A percentile compares a stretch with the other conserved stretches of the same genome.
These are phyloP conservation scores for Neotropicomus parvogracilis DNA, from an alignment of 1,284 basidiomycete genomes.

Conservation along the genomic window DNA sequence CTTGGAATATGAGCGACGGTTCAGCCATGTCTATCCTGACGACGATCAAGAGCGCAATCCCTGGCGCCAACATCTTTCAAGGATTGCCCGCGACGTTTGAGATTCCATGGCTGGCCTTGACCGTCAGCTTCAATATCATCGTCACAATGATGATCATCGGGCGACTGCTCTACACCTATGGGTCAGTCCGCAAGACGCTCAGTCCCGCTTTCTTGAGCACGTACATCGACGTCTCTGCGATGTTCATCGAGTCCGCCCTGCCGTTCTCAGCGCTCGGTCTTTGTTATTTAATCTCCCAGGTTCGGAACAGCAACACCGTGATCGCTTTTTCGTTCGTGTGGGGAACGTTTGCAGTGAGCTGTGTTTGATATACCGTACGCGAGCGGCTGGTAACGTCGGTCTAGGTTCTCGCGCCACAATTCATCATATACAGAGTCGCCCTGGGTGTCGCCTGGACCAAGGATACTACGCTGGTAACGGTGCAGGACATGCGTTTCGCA, in stretches of 20 bases:
- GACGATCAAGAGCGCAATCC: constrained; percentile 2
- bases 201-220: not conserved
- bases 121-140: constrained; percentile 6
- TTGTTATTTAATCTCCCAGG: not conserved
- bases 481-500: not conserved
- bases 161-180: not conserved
- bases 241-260: constrained; percentile 4
- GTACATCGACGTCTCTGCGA: constrained; percentile 6
- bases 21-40: constrained; percentile 1
- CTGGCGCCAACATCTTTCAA: constrained; percentile 1
- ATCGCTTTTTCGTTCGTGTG: constrained; percentile 1
- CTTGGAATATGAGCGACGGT: not conserved
- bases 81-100: not conserved
- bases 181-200: not conserved
- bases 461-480: not conserved
- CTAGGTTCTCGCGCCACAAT: constrained; percentile 6
- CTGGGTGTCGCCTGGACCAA: constrained; percentile 1
- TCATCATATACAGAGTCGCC: constrained; percentile 10
- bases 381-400: not conserved
- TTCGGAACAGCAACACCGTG: not conserved
- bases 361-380: not conserved
- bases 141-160: constrained; percentile 2
- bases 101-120: constrained; percentile 4
- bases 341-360: constrained; percentile 3
- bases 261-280: constrained; percentile 3